Percentiles rank a stretch among this genome's conserved stretches.
Conservation (phyloP, 495 filamentous ascomycete genomes). For the Aspergillus heteromorphus region DNA sequence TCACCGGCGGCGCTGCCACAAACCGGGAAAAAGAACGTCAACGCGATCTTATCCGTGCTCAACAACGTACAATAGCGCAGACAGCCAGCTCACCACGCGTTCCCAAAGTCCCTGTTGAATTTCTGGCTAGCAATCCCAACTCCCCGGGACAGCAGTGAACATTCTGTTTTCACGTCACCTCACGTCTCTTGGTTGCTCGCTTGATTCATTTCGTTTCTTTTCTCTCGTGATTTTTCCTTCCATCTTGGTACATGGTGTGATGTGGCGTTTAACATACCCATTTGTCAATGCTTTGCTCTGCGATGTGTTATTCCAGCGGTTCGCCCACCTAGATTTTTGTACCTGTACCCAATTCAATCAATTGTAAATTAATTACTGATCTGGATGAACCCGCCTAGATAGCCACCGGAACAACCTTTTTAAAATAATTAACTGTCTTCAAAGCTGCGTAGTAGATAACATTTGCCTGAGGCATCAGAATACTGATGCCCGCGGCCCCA, state of each 20-base stretch:
- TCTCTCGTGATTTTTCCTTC: background rate
- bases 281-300: slow-evolving; percentile 6
- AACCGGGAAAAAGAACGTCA: slow-evolving; percentile 55
- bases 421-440: background rate
- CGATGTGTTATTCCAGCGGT: background rate
- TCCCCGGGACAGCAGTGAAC: slow-evolving; percentile 27
- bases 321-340: background rate
- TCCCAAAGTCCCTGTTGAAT: slow-evolving; percentile 58
- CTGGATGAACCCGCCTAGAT: too few relatives aligned
- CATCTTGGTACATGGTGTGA: slow-evolving; percentile 1
- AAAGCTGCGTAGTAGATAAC: background rate
- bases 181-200: background rate
- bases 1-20: slow-evolving; percentile 55
- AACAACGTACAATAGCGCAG: slow-evolving; percentile 41
- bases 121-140: slow-evolving; percentile 42
- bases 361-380: background rate
- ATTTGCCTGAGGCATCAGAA: background rate
- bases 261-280: slow-evolving; percentile 12
- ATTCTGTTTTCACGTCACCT: background rate
- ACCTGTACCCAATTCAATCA: background rate
- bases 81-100: slow-evolving; percentile 51
- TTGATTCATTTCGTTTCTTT: background rate
- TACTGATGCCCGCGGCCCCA: background rate
- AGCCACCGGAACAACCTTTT: too few relatives aligned
- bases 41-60: slow-evolving; percentile 51